phyloP scores from a whole-genome alignment of 768 basidiomycete species.

The Suillus subaureus region DNA sequence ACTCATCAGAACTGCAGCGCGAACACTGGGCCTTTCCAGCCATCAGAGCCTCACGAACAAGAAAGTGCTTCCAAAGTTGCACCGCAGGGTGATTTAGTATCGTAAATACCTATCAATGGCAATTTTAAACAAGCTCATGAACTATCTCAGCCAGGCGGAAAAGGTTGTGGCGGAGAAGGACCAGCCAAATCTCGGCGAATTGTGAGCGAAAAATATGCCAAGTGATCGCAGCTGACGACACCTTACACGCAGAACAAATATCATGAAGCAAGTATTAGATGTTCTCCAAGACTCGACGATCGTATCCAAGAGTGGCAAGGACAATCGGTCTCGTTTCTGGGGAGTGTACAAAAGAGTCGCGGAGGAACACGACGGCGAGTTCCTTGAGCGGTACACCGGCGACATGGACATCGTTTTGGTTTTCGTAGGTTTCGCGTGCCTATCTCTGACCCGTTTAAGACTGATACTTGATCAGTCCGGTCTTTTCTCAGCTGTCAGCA shows the following conservation, averaged over 20 bases:
- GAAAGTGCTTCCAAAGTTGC: background rate
- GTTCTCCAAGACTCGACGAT: background rate
- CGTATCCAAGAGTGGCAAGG: background rate
- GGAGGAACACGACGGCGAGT: slow-evolving; percentile 18
- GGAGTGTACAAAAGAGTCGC: slow-evolving; percentile 16
- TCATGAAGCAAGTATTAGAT: background rate
- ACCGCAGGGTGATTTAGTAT: background rate
- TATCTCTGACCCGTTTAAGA: background rate
- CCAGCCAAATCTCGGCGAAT: background rate
- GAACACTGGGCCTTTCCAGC: background rate
- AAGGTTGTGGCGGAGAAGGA: background rate
- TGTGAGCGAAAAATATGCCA: background rate
- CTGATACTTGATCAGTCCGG: slow-evolving; percentile 11
- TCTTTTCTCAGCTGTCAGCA: slow-evolving; percentile 18
- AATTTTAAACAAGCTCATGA: background rate
- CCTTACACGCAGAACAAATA: background rate
- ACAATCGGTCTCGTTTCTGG: slow-evolving; percentile 13
- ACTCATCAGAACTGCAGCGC: background rate
- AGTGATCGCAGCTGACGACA: background rate
- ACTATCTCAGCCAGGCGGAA: background rate
- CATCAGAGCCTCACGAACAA: background rate
- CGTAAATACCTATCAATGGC: background rate
- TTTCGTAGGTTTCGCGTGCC: slow-evolving; percentile 18
- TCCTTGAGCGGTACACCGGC: slow-evolving; percentile 18
- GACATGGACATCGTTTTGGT: slow-evolving; percentile 23